phyloP scores from a whole-genome alignment of 176 grass and related monocot genomes.

The Dactylis glomerata region DNA sequence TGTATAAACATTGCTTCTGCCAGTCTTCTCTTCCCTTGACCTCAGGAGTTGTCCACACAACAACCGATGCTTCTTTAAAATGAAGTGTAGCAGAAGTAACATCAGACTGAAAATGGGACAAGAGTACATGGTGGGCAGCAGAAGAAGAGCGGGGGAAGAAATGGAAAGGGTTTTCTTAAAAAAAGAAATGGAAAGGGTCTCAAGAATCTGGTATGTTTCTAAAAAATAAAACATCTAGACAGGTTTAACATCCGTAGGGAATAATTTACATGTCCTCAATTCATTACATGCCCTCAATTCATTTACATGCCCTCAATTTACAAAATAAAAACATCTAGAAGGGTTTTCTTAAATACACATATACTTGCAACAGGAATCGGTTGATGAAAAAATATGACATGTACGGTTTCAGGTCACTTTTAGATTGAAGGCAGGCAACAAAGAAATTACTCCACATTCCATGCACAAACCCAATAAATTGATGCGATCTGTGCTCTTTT shows the following conservation, averaged over 20 bases:
- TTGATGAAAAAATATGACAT: neutral
- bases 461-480: neutral
- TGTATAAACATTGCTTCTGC: slow-evolving; percentile 65
- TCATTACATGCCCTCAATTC: no score
- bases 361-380: neutral
- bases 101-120: no score
- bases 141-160: neutral
- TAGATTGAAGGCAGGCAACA: neutral
- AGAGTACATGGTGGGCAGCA: slow-evolving; percentile 23
- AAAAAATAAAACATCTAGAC: no score
- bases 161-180: no score
- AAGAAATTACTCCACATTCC: neutral
- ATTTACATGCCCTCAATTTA: no score
- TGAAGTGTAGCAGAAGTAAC: slow-evolving; percentile 66
- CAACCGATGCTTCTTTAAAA: slow-evolving; percentile 57
- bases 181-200: neutral
- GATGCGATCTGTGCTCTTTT: neutral
- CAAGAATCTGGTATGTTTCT: neutral
- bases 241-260: no score
- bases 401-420: neutral
- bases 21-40: slow-evolving; percentile 46
- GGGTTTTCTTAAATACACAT: neutral
- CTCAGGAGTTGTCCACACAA: slow-evolving; percentile 55
- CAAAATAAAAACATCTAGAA: neutral
- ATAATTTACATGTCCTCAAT: no score